Evolutionary conservation across 2,329 filamentous ascomycete species (phyloP).

Genomic region (Davidsoniella neocaledoniae): DNA sequence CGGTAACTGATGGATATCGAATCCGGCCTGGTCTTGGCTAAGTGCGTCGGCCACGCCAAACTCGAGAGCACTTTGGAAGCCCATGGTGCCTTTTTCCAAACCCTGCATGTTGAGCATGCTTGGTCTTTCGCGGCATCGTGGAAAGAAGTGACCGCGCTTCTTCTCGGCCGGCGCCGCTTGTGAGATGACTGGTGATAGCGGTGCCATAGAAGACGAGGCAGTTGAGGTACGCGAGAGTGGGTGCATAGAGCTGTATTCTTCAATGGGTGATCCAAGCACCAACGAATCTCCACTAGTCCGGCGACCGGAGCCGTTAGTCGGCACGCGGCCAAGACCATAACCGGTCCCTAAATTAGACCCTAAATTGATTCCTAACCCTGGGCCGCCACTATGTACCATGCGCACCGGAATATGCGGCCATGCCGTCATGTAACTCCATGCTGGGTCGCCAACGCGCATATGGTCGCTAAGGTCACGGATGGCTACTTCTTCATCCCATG

Average conservation of each 20-base stretch:
- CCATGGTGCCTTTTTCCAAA: slow-evolving; percentile 52
- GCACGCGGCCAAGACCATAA: slow-evolving; percentile 1
- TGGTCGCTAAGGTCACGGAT: slow-evolving; percentile 50
- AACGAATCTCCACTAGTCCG: slow-evolving; percentile 6
- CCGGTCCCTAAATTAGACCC: not conserved
- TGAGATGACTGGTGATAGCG: slow-evolving; percentile 12
- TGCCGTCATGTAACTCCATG: slow-evolving; percentile 46
- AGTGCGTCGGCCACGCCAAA: slow-evolving; percentile 47
- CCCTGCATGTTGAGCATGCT: slow-evolving; percentile 60
- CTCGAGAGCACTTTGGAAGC: slow-evolving; percentile 52
- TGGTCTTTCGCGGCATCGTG: slow-evolving; percentile 43
- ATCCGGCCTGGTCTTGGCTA: slow-evolving; percentile 44
- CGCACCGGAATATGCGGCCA: slow-evolving; percentile 39
- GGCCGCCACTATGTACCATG: no score
- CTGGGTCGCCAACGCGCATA: slow-evolving; percentile 43
- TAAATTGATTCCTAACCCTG: not conserved
- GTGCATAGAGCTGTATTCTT: slow-evolving; percentile 1
- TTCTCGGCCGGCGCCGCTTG: slow-evolving; percentile 22
- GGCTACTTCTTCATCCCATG: slow-evolving; percentile 45
- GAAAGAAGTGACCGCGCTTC: slow-evolving; percentile 38
- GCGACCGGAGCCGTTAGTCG: slow-evolving; percentile 19
- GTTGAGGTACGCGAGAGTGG: slow-evolving; percentile 10
- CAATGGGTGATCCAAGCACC: slow-evolving; percentile 4
- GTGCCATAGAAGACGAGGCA: slow-evolving; percentile 22
- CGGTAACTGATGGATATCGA: slow-evolving; percentile 33